Base-by-base conservation (phyloP, 116 monocot genomes). In the Dioscorea cayenensis region DNA sequence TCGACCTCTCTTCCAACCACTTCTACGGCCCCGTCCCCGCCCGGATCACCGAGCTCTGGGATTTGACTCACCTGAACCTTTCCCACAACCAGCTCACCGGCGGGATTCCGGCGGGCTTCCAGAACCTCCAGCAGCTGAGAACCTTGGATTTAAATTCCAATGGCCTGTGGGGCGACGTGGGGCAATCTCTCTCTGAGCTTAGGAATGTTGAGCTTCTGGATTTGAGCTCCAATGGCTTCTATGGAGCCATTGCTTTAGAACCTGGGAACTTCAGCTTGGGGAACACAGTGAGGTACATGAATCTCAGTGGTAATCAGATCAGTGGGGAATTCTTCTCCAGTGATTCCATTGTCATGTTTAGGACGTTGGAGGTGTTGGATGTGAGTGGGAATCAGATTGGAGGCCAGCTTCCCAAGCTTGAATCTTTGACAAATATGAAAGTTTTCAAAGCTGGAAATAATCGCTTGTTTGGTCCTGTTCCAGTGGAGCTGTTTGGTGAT, bases 341-440 rank as follows among this genome's bases (percentile, higher is more conserved):
- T 4, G 84, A 80, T 61, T 51, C 80, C 14, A 58, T 93, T 60
- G 14, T 4, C 32, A 17, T 78, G 75, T 93, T 97, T 64, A 81
- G 69, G 84, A 97, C 80, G 49, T 62, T 97, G 63, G 88, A 83
- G 74, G 62, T 82, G 21, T 59, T 97, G 72, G 97, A 97, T 83
- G 78, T 93, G 72, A 72, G 83, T 65, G 14, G 67, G 63, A 97
- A 88, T 78, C 60, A 36, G 68, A 69, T 97, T 16, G 72, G 25
- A 55, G 97, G 93, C 51, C 74, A 81, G 76, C 74, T 97, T n/a
- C 96, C 90, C 0, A 58, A 68, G 23, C 80, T 92, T 28, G 81
- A 50, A 36, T 62, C 69, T 6, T 70, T 83, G 69, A 65, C 50
- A 58, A 90, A 79, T 74, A 78, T 97, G 79, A 86, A 69, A 70